Percentiles rank a stretch among this genome's conserved stretches.
phyloP scores from a whole-genome alignment of 2,329 filamentous ascomycete genomes.

The Aspergillus sp. region DNA sequence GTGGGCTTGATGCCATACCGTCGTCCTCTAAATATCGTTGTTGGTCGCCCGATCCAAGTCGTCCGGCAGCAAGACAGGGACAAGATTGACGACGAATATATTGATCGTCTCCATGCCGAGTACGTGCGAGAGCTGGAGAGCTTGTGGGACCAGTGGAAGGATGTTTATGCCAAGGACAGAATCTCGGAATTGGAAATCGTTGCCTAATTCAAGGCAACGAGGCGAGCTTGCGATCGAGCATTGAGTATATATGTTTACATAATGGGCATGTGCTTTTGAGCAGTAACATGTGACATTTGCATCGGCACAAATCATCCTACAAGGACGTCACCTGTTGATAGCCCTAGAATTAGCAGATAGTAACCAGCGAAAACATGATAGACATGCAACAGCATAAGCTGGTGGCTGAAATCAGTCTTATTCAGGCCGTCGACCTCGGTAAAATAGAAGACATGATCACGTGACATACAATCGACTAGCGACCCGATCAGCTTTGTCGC shows the following conservation, averaged over 20 bases:
- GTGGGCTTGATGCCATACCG: constrained; percentile 95
- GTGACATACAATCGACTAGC: neutral
- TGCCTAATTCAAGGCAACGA: constrained; percentile 22
- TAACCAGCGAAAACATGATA: no score
- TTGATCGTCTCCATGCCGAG: constrained; percentile 74
- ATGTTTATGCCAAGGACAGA: constrained; percentile 45
- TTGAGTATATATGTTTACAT: neutral
- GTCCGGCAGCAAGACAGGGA: constrained; percentile 53
- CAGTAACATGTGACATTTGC: no score
- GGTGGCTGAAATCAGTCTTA: no score
- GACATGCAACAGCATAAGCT: no score
- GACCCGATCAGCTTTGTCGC: neutral
- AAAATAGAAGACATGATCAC: no score
- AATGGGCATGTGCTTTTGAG: no score
- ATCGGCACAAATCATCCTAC: no score
- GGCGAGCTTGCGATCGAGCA: neutral
- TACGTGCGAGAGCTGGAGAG: constrained; percentile 65
- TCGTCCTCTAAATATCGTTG: constrained; percentile 81
- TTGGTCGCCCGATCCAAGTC: constrained; percentile 77
- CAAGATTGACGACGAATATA: constrained; percentile 69
- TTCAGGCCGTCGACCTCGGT: no score
- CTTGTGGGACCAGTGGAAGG: constrained; percentile 49
- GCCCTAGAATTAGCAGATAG: no score
- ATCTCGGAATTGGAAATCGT: constrained; percentile 46
- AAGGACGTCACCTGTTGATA: no score